Base-by-base conservation (phyloP, 2,329 filamentous ascomycete species). In the Cladosporium sp. region DNA sequence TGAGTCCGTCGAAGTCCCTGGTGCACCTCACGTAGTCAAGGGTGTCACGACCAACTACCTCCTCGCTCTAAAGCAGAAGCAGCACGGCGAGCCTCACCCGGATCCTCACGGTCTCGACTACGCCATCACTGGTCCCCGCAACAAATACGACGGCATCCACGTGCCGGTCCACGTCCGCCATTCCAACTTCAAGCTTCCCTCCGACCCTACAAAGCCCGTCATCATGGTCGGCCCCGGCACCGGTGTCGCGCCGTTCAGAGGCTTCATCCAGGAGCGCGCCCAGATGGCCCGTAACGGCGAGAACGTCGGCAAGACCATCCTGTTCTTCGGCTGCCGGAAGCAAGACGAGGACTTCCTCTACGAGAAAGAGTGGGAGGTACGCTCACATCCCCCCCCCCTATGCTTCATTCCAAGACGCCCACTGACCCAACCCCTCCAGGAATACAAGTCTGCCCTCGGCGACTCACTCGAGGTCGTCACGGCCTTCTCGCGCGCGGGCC, bases 151-250 rank as follows among this genome's bases (percentile, higher is more conserved):
- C 64, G 92, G 92, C 56, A 85, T 96, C 56, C 91, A 95, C 66
- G 86, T 97, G 19, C 93, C 93, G 3, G 89, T 98, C 11, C 93
- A 98, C 68, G 84, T 98, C 55, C 89, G 93, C 59, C 92, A 96
- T 74, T 97, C 93, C 59, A 98, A 97, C 77, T 98, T 98, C 82
- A 97, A 97, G 77, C 82, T 98, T 31, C 93, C 93, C 8, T 96
- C 93, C 13, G 91, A 98, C 65, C 90, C 93, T 3, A 83, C 86
- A 45, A 95, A 95, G 74, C 93, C 93, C 31, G 77, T 98, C 63
- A 95, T 98, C 70, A 91, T 96, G 84, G 83, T 97, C 62, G 93
- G 93, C 19, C 93, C 93, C 10, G 93, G 93, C 67, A 97, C 93
- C 49, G 93, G 93, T 77, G 90, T 96, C 52, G 93, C 93, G 22